A percentile compares a stretch with the other conserved stretches of the same genome.
phyloP scores from a whole-genome alignment of 2,329 filamentous ascomycete genomes.

The Fusarium sp. region DNA sequence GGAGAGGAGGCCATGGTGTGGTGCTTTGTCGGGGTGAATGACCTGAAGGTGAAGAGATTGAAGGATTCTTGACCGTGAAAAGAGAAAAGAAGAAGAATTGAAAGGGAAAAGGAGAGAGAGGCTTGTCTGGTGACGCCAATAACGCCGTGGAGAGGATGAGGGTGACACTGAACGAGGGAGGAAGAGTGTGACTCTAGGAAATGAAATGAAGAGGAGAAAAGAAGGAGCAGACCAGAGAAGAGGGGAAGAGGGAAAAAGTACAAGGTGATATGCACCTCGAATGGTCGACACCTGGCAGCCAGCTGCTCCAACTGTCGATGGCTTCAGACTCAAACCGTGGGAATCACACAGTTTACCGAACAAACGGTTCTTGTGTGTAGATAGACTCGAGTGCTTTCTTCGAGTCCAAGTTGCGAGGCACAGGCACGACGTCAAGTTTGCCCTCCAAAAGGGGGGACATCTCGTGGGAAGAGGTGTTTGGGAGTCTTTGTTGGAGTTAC shows the following conservation, averaged over 20 bases:
- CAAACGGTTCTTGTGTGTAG: conserved; percentile 6
- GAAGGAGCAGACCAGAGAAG: not conserved
- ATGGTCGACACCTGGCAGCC: conserved; percentile 19
- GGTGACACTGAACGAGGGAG: conserved; percentile 34
- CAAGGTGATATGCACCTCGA: not conserved
- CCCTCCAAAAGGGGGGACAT: not conserved
- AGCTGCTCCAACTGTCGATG: conserved; percentile 10
- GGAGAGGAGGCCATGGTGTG: conserved; percentile 27
- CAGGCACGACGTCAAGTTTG: conserved; percentile 30
- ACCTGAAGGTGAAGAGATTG: not conserved
- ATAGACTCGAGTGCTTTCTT: conserved; percentile 28
- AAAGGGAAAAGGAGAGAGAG: not conserved
- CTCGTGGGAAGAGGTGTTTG: not conserved
- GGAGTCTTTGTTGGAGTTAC: not conserved
- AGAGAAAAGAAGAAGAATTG: not conserved
- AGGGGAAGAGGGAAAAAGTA: not conserved
- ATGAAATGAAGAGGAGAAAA: not conserved
- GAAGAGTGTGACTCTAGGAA: conserved; percentile 1
- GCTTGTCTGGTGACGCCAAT: conserved; percentile 29
- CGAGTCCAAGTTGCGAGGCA: conserved; percentile 39
- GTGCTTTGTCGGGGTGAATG: not conserved
- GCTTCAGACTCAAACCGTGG: not conserved
- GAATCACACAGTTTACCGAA: conserved; percentile 3
- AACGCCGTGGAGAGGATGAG: conserved; percentile 6
- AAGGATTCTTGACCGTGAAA: not conserved